These are phyloP conservation scores for Hippophae tibetana DNA, from an alignment of 306 rosid genomes.

Conservation along the genomic window DNA sequence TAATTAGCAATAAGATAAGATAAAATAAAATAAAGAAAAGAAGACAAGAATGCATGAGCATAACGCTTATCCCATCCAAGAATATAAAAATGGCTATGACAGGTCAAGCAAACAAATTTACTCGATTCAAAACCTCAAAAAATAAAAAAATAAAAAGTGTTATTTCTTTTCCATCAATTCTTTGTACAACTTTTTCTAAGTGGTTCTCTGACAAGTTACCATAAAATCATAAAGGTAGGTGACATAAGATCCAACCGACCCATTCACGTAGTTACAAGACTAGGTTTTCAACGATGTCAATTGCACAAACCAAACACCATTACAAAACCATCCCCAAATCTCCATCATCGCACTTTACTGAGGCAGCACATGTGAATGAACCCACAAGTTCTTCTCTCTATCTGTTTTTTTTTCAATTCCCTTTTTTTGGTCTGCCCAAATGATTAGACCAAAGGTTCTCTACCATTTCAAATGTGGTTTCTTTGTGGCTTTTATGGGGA, in stretches of 20 bases:
- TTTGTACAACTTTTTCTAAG: slow-evolving; percentile 8
- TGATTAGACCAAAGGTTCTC: slow-evolving; percentile 20
- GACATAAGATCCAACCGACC: slow-evolving; percentile 16
- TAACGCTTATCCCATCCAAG: too few species aligned
- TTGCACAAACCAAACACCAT: slow-evolving; percentile 16
- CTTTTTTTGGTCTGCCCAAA: slow-evolving; percentile 15
- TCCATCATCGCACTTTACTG: slow-evolving; percentile 14
- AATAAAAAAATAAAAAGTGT: too few species aligned
- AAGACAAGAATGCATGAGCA: too few species aligned
- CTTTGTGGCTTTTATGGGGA: slow-evolving; percentile 5
- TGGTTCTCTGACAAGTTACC: slow-evolving; percentile 8
- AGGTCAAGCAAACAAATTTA: too few species aligned
- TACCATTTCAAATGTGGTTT: slow-evolving; percentile 13
- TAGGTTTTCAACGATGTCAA: slow-evolving; percentile 23
- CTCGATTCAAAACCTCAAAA: too few species aligned
- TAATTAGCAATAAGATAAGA: too few species aligned
- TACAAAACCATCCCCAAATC: slow-evolving; percentile 27
- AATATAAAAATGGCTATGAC: too few species aligned
- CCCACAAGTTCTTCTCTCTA: not conserved
- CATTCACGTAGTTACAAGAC: slow-evolving; percentile 13
- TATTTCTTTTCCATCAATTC: not conserved
- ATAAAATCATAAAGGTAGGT: slow-evolving; percentile 13
- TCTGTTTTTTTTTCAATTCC: slow-evolving; percentile 2
- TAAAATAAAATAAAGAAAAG: too few species aligned
- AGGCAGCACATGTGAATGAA: slow-evolving; percentile 18